Base-by-base conservation (phyloP, 1,139 yeast genomes). In the Yamadazyma jaroonii region DNA sequence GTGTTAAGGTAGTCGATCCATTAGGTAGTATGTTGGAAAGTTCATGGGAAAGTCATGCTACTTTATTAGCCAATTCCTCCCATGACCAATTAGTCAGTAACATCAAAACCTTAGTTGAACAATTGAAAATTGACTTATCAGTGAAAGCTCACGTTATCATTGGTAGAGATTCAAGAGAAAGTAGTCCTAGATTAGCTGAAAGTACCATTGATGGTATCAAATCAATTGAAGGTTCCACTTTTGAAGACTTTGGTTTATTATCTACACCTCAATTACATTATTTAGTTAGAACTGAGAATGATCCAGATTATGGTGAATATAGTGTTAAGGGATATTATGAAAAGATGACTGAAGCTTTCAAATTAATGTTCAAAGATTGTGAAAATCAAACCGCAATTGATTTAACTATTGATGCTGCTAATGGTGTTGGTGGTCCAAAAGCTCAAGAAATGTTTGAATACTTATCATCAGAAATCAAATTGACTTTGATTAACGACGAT, bases 231-330 rank as follows among this genome's bases (percentile, higher is more conserved):
- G 62, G 65, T 21, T 67, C 84, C 6, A 57, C 59, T 1, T 69
- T 60, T 48, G 51, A 60, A 23, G 84, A 88, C 61, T 80, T 72
- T 50, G 90, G 90, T 3, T 63, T 84, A 42, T 67, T 88, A 42
- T 88, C 97, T 24, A 92, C 99, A 3, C 99, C 99, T 3, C 95
- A 92, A 62, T 74, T 94, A 50, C 99, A 92, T 61, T 94, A 87
- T 56, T 61, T 90, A 38, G 90, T 92, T 6, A 77, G 90, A 48
- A 71, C 84, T 29, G 68, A 72, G 49, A 89, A 89, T 57, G 85
- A 82, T 46, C 47, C 66, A 4, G 53, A 61, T 9, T 87, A 79
- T 56, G 95, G 95, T 6, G 68, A 60, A 21, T 72, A 85, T 6
- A 63, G 78, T 9, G 90, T 83, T 50, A 61, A 56, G 0, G 95